phyloP scores from a whole-genome alignment of 768 basidiomycete species.

The Brasilioporus rufonigricans region DNA sequence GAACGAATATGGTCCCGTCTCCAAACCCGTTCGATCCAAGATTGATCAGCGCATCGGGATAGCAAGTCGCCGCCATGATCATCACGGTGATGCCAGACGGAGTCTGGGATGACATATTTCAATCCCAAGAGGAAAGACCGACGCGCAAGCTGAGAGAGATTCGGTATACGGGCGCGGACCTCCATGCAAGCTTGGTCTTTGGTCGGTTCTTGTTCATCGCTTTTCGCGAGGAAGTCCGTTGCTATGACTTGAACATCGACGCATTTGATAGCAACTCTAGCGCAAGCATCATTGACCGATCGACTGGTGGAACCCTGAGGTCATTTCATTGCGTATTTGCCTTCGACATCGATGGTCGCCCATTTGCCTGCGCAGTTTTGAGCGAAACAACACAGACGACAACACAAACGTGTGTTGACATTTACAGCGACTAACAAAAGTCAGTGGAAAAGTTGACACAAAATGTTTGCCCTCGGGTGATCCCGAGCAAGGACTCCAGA shows the following conservation, averaged over 20 bases:
- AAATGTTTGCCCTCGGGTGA: too few relatives aligned
- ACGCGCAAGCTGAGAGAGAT: constrained; percentile 5
- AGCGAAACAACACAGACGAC: not conserved
- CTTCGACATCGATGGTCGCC: not conserved
- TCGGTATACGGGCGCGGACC: not conserved
- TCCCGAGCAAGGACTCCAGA: too few relatives aligned
- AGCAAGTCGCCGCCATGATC: not conserved
- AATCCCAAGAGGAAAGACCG: not conserved
- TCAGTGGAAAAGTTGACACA: too few relatives aligned
- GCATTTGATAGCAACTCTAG: not conserved
- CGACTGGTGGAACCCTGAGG: not conserved
- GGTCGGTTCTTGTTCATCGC: constrained; percentile 16
- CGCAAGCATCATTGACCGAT: not conserved
- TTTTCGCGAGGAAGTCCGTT: constrained; percentile 13
- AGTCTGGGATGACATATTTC: too few relatives aligned
- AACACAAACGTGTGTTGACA: constrained; percentile 1
- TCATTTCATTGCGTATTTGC: not conserved
- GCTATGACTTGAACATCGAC: not conserved
- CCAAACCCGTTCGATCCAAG: not conserved
- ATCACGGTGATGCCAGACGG: not conserved
- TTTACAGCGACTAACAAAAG: too few relatives aligned
- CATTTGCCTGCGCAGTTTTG: not conserved
- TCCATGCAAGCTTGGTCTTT: too few relatives aligned
- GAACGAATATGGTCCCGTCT: too few relatives aligned
- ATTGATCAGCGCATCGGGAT: constrained; percentile 45